These are phyloP conservation scores for Beauveria brongniartii DNA, from an alignment of 2,329 filamentous ascomycete species.

Conservation along the genomic window DNA sequence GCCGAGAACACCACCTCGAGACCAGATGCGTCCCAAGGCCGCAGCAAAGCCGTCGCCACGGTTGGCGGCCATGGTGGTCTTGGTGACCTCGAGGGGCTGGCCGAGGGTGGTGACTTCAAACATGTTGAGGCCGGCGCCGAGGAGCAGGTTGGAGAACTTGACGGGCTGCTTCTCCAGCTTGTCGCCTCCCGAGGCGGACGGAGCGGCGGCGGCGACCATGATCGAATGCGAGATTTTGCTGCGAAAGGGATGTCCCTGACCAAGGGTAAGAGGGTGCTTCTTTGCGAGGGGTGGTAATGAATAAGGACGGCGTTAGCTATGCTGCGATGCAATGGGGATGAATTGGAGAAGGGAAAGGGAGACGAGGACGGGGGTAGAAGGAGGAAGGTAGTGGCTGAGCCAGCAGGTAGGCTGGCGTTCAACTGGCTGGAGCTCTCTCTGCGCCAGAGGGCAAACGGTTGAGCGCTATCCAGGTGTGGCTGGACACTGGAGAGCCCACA, in stretches of 20 bases:
- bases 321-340: background rate
- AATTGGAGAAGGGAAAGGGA: background rate
- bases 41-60: constrained; percentile 76
- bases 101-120: constrained; percentile 69
- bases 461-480: background rate
- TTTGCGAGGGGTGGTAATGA: constrained; percentile 45
- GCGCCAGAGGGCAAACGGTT: background rate
- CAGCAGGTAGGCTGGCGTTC: background rate
- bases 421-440: background rate
- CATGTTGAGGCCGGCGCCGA: constrained; percentile 89
- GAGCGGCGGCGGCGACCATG: constrained; percentile 54
- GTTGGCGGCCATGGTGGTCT: constrained; percentile 99
- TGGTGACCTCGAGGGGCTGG: constrained; percentile 93
- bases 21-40: constrained; percentile 83
- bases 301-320: constrained; percentile 10
- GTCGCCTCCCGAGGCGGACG: constrained; percentile 36
- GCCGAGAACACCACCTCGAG: constrained; percentile 83
- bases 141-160: constrained; percentile 98
- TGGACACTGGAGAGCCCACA: background rate
- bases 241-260: constrained; percentile 73
- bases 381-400: background rate
- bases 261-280: constrained; percentile 90
- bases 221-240: constrained; percentile 33
- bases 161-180: constrained; percentile 96
- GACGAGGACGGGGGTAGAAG: background rate